A percentile compares a stretch with the other conserved stretches of the same genome.
Evolutionary conservation across 1,284 basidiomycete species (phyloP).

Genomic region (Veloboletus limbatus): DNA sequence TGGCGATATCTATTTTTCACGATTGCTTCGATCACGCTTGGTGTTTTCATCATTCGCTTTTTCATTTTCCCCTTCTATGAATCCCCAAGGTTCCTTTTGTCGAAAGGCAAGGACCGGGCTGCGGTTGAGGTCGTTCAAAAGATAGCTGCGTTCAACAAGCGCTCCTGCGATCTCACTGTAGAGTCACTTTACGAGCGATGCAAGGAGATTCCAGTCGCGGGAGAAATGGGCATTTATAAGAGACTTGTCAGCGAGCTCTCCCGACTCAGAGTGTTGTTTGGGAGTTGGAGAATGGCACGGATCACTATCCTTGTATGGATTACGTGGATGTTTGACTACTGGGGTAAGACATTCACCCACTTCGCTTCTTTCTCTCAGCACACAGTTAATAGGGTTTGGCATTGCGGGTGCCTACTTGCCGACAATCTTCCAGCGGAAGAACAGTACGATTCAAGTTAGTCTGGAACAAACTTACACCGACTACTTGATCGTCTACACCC

Average conservation of each 20-base stretch:
- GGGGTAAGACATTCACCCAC: conserved; percentile 7
- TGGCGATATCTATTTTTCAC: conserved; percentile 21
- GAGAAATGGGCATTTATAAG: background rate
- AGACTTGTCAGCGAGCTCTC: conserved; percentile 10
- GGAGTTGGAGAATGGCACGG: conserved; percentile 13
- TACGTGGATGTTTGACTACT: conserved; percentile 16
- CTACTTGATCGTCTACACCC: conserved; percentile 14
- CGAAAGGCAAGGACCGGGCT: conserved; percentile 14
- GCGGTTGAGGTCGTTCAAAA: conserved; percentile 21
- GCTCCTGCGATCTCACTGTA: conserved; percentile 15
- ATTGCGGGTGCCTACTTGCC: conserved; percentile 11
- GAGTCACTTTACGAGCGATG: conserved; percentile 17
- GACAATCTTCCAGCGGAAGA: conserved; percentile 20
- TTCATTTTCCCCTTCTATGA: conserved; percentile 23
- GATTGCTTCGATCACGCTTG: conserved; percentile 11
- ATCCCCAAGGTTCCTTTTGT: conserved; percentile 18
- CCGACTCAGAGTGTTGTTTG: conserved; percentile 15
- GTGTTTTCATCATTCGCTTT: conserved; percentile 15
- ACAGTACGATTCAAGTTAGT: conserved; percentile 8
- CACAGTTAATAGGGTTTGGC: conserved; percentile 1
- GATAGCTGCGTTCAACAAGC: conserved; percentile 16
- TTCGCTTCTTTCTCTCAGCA: background rate
- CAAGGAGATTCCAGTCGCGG: background rate
- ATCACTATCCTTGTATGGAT: conserved; percentile 14
- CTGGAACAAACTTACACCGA: conserved; percentile 15